Evolutionary conservation across 495 filamentous ascomycete species (phyloP), one percentile per base, ranked within the genome.

Genomic region (Penicillium verhagenii): DNA sequence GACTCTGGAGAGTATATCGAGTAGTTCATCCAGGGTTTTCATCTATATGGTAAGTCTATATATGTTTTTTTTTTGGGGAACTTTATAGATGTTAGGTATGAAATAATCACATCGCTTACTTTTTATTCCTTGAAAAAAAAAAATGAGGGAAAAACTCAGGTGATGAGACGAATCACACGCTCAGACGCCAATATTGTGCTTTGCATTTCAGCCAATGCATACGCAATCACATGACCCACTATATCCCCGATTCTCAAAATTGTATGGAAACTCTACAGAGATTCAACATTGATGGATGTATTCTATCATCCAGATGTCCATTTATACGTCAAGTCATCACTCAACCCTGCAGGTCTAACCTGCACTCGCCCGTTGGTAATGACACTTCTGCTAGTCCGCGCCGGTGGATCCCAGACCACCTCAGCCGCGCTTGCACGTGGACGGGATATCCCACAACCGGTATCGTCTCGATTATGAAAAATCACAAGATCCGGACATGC

Each of bases 331-430:
- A 35, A 4, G 4, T 33, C 28, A 48, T 19, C 1, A 19, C 11
- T 18, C 14, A 28, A 20, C 1, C 28, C 46, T 20, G 26, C 6
- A 37, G 19, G 14, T 33, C 28, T n/a, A 18, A 24, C 4, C 42
- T 57, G 63, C 40, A 63, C 45, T 11, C 56, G 50, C 1, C 70
- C 70, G 16, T 59, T 51, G 14, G 23, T 20, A 7, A 75, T 52
- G 2, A 73, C 53, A 37, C 64, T 61, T 28, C 72, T 58, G 47
- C 52, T 61, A 14, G 56, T 35, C n/a, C 37, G 60, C 16, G 39
- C 48, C 3, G 72, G 70, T 6, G 70, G 72, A 56, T 70, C 63
- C 69, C 72, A 75, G n/a, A 73, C 69, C 28, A 71, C 57, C 47
- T 72, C 72, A 13, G 70, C 69, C 26, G 69, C 65, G n/a, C 56